Base-by-base conservation (phyloP, 169 alveolate species). In the Plasmodium gonderi region DNA sequence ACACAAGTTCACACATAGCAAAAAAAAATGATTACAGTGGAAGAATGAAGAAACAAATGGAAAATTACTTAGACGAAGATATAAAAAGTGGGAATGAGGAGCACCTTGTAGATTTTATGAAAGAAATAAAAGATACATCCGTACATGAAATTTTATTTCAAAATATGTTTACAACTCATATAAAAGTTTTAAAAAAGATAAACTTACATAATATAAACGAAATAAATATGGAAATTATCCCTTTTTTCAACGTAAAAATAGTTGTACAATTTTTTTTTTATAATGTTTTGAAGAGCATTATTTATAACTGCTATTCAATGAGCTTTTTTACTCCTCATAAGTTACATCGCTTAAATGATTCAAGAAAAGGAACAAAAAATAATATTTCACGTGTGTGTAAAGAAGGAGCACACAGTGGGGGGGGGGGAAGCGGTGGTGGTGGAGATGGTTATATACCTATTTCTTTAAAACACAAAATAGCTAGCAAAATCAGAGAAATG, bases 131-230 rank as follows among this genome's bases (percentile, higher is more conserved):
- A 14, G 9, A 23, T 23, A 31, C 75, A 49, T n/a, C n/a, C n/a
- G n/a, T n/a, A 72, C 3, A 40, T 7, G 77, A 69, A 31, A 49
- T n/a, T 31, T 11, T 40, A 5, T 33, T 42, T 1, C 20, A 29
- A 12, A 74, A 83, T 60, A 40, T 83, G 20, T 38, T 87, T 67
- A 14, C 79, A 36, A 31, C 17, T 6, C 17, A 87, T 75, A 38
- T 75, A 75, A 23, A 54, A 26, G 20, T 75, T 75, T 87, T 87
- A 64, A 87, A 87, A 74, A 87, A 87, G 68, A 87, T 87, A 23
- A 87, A 87, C 44, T 26, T 87, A 76, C 79, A 81, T 26, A 87
- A 81, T n/a, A 87, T 87, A 75, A 76, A 87, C 47, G 93, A 87
- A 45, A 75, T 60, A 29, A 87, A 87, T 36, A 75, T 87, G 68